These are phyloP conservation scores for Nemania serpens DNA, from an alignment of 2,329 filamentous ascomycete genomes.

Conservation along the genomic window DNA sequence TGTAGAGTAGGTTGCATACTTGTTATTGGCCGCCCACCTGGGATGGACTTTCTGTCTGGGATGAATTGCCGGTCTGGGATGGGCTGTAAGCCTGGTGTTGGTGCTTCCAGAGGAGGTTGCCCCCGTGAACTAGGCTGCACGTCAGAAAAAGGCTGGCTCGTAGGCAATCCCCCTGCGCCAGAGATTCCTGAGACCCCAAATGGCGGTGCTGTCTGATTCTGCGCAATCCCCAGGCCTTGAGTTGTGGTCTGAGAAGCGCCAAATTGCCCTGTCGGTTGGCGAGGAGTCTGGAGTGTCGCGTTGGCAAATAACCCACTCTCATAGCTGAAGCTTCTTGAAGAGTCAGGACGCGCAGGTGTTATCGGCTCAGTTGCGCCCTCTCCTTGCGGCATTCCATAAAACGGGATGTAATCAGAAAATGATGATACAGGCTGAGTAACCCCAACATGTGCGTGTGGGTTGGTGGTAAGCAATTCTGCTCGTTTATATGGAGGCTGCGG, in stretches of 20 bases:
- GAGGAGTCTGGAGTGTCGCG: conserved; percentile 37
- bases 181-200: not conserved
- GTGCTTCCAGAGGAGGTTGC: not conserved
- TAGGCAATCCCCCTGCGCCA: not conserved
- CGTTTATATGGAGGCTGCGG: conserved; percentile 24
- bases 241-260: not conserved
- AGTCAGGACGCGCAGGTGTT: conserved; percentile 32
- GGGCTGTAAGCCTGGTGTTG: not conserved
- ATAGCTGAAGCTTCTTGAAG: conserved; percentile 42
- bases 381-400: conserved; percentile 37
- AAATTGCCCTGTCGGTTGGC: not conserved
- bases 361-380: conserved; percentile 29
- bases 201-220: not conserved
- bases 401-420: conserved; percentile 26
- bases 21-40: not conserved
- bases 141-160: not conserved
- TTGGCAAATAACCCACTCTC: conserved; percentile 44
- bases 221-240: not conserved
- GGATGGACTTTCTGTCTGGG: too few species aligned
- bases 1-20: not conserved
- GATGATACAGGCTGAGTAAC: conserved; percentile 30
- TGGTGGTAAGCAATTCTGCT: conserved; percentile 20
- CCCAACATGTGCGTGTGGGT: conserved; percentile 24
- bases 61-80: not conserved
- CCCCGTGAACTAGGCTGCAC: not conserved